phyloP scores from a whole-genome alignment of 2,329 filamentous ascomycete genomes.

The Sarocladium kiliense region DNA sequence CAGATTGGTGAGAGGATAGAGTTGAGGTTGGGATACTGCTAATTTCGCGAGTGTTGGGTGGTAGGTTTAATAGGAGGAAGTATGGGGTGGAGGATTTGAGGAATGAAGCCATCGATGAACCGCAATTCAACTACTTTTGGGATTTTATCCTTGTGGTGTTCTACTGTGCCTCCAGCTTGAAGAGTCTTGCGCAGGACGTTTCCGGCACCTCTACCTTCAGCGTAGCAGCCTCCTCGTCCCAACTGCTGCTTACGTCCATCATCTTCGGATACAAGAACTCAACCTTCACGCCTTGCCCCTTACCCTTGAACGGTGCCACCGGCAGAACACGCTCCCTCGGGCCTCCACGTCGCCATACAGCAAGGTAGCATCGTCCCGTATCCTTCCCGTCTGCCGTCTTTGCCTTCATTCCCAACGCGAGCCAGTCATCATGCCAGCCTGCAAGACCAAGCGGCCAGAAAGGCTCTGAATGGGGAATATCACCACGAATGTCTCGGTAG shows the following conservation, averaged over 20 bases:
- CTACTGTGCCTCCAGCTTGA: conserved; percentile 4
- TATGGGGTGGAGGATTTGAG: not conserved
- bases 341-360: conserved; percentile 14
- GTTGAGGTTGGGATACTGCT: conserved; percentile 3
- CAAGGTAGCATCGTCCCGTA: conserved; percentile 11
- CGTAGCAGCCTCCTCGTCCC: conserved; percentile 7
- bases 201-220: conserved; percentile 11
- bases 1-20: not conserved
- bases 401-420: conserved; percentile 20
- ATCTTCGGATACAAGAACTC: conserved; percentile 13
- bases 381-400: not conserved
- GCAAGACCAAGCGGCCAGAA: conserved; percentile 29
- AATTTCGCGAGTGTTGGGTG: not conserved
- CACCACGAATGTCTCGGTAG: conserved; percentile 20
- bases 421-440: conserved; percentile 26
- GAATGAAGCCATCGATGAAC: not conserved
- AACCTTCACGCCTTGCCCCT: not conserved
- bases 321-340: conserved; percentile 9
- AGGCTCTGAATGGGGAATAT: conserved; percentile 17
- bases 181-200: conserved; percentile 11
- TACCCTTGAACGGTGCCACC: not conserved
- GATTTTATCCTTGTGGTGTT: not conserved
- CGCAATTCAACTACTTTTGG: not conserved
- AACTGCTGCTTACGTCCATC: conserved; percentile 8
- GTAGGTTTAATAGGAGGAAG: not conserved